Percentiles rank a stretch among this genome's conserved stretches.
Evolutionary conservation across 2,329 filamentous ascomycete species (phyloP).

Genomic region (Colletotrichum spaethianum): DNA sequence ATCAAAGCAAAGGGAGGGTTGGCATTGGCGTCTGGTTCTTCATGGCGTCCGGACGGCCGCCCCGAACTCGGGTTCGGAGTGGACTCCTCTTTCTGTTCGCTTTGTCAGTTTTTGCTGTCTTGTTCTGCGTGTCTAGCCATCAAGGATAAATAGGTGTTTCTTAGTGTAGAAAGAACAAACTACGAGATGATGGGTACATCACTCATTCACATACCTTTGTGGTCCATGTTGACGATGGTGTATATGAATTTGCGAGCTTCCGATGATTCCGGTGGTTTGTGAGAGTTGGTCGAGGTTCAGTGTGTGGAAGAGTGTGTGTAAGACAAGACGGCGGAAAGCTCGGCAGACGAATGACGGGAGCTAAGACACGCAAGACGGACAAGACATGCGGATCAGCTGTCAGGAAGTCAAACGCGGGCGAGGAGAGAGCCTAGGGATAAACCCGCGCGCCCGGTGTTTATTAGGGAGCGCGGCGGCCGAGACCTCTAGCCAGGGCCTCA

Average conservation of each 20-base stretch:
- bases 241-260: neutral
- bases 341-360: neutral
- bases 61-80: neutral
- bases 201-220: neutral
- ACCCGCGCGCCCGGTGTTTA: neutral
- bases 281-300: neutral
- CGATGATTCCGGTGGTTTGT: neutral
- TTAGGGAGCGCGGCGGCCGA: neutral
- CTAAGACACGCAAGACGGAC: neutral
- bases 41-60: neutral
- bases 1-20: slow-evolving; percentile 9
- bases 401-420: neutral
- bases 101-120: neutral
- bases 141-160: slow-evolving; percentile 17
- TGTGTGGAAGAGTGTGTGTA: neutral
- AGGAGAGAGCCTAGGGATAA: neutral
- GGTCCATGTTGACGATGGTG: neutral
- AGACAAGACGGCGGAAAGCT: neutral
- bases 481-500: slow-evolving; percentile 18
- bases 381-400: too few relatives aligned
- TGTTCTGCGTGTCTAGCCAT: neutral
- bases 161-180: slow-evolving; percentile 8
- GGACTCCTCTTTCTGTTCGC: neutral
- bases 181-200: slow-evolving; percentile 8
- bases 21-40: slow-evolving; percentile 18